These are phyloP conservation scores for Pelargonium australe DNA, from an alignment of 441 rosid genomes.

Conservation along the genomic window DNA sequence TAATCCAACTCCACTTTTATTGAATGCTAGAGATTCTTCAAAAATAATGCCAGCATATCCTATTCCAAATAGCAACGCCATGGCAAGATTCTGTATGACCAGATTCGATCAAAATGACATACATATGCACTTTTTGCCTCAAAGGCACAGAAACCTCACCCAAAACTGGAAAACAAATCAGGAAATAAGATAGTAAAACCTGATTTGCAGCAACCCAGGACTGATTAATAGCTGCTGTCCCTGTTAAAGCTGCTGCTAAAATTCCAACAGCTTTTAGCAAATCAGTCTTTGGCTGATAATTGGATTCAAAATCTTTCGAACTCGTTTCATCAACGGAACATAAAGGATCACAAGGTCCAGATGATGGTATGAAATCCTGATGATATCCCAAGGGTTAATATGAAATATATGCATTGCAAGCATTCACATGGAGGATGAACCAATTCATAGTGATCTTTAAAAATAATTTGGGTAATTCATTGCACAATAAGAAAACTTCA, in stretches of 20 bases:
- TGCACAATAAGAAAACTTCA: background rate
- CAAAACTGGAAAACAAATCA: slow-evolving; percentile 3
- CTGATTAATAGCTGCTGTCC: slow-evolving; percentile 75
- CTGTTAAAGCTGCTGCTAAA: slow-evolving; percentile 67
- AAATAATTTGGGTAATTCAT: background rate
- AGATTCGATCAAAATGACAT: slow-evolving; percentile 17
- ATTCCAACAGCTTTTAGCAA: slow-evolving; percentile 62
- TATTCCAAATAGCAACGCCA: slow-evolving; percentile 74
- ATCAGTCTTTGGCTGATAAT: slow-evolving; percentile 80
- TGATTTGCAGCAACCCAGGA: slow-evolving; percentile 97
- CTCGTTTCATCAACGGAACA: slow-evolving; percentile 84
- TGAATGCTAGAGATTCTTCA: slow-evolving; percentile 86
- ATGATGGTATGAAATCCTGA: slow-evolving; percentile 50
- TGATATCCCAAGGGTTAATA: slow-evolving; percentile 24
- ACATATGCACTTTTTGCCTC: background rate
- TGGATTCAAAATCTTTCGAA: slow-evolving; percentile 57
- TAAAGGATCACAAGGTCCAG: slow-evolving; percentile 75
- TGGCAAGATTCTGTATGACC: slow-evolving; percentile 72
- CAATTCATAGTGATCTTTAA: background rate
- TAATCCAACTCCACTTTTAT: slow-evolving; percentile 87
- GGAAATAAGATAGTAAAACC: slow-evolving; percentile 28
- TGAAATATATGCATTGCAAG: background rate
- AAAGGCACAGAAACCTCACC: background rate
- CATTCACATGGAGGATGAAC: background rate
- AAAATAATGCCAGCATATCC: slow-evolving; percentile 88